Base-by-base conservation (phyloP, 352 stramenopile genomes). In the Pythium utonaiense region DNA sequence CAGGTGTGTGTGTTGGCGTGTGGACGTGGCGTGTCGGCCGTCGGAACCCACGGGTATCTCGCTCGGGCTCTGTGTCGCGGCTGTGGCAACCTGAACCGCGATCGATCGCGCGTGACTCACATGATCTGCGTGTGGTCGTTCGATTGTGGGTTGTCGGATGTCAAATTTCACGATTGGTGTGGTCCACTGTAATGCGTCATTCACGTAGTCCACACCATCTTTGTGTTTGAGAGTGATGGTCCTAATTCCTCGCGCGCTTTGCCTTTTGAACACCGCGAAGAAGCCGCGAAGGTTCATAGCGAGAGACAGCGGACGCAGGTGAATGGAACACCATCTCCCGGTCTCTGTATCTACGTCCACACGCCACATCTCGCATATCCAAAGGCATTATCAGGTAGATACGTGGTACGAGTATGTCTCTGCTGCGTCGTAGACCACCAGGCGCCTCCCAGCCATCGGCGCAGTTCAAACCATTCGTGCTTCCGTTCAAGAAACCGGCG, bases 391-490 rank as follows among this genome's bases (percentile, higher is more conserved):
- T 2, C n/a, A 31, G n/a, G 14, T 24, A 25, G 4, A 3, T 22
- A 55, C 1, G 22, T 36, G 25, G 14, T 36, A 24, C 8, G n/a
- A 36, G 14, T 7, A 77, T 81, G 76, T 79, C 70, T 60, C 58
- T 92, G 50, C 62, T 90, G 38, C 78, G 78, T 13, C 68, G 80
- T 34, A 60, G 77, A 10, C 53, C 55, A 10, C 53, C 52, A 12
- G 56, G 19, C 36, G 40, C 25, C 6, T 45, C 56, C 12, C 34
- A 53, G 30, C 25, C 64, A 7, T 60, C 42, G 2, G 28, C 69
- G 42, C 75, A 82, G 40, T 92, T 86, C 75, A 93, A 93, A 62
- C 83, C 77, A 17, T 93, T 93, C 51, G 80, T 93, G 53, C 70
- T 88, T 42, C 83, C 83, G 0, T 51, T 86, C 17, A 93, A 89